Percentiles rank a stretch among this genome's conserved stretches.
Conservation (phyloP, 2,329 filamentous ascomycete genomes). For the Cladobotryum mycophilum region DNA sequence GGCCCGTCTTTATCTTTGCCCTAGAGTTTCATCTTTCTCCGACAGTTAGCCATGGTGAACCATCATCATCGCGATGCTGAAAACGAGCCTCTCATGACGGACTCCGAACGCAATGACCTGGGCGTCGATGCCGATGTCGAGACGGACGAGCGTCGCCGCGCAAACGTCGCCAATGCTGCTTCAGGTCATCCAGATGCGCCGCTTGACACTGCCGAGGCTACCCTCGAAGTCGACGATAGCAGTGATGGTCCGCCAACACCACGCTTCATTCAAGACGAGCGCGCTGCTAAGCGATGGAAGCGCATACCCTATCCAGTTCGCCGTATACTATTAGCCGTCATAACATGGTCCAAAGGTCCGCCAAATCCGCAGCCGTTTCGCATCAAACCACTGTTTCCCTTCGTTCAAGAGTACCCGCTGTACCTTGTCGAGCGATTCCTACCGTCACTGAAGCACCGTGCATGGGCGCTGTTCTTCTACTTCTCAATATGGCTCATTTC, state of each 20-base stretch:
- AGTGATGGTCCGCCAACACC: conserved; percentile 41
- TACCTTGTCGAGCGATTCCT: conserved; percentile 56
- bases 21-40: too few relatives aligned
- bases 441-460: conserved; percentile 52
- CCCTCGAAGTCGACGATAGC: conserved; percentile 40
- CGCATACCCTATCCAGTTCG: conserved; percentile 55
- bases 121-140: conserved; percentile 19
- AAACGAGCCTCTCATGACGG: conserved; percentile 34
- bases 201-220: conserved; percentile 25
- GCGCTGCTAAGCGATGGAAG: conserved; percentile 41
- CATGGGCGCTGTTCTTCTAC: conserved; percentile 53
- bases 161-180: conserved; percentile 3
- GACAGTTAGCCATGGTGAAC: conserved; percentile 22
- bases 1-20: too few relatives aligned
- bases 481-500: conserved; percentile 62
- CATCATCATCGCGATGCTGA: conserved; percentile 27
- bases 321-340: conserved; percentile 35
- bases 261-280: conserved; percentile 53
- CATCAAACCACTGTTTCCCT: conserved; percentile 58
- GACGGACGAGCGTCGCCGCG: conserved; percentile 5
- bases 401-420: conserved; percentile 61
- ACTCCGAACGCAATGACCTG: conserved; percentile 26
- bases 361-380: conserved; percentile 39
- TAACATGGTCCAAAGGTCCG: conserved; percentile 51
- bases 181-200: conserved; percentile 37